Base-by-base conservation (phyloP, 192 early-diverging fungal genomes). In the Coemansia sp. region DNA sequence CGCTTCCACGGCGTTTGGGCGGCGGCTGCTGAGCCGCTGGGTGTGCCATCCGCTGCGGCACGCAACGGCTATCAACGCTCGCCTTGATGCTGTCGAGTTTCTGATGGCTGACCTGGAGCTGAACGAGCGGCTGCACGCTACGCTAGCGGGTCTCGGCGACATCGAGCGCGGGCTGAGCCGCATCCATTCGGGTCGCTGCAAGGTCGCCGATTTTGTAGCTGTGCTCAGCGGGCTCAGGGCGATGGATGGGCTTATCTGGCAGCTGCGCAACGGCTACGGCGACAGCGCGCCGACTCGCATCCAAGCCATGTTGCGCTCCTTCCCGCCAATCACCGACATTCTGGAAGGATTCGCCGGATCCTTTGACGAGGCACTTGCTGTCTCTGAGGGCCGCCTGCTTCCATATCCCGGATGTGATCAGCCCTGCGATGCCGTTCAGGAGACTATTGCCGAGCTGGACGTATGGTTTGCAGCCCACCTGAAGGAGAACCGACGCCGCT, bases 1-100 rank as follows among this genome's bases (percentile, higher is more conserved):
- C 46, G 92, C 92, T 55, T 78, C 86, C 12, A 92, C 96, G 8
- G 91, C 98, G 20, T 95, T 98, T 77, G 98, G 97, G 7, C 93
- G 91, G 49, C 87, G 92, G 9, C 71, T 89, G 41, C 89, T 95
- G 57, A 81, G 86, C 24, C 83, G 83, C 51, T 98, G 97, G 97
- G 61, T 92, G 5, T 96, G 94, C 70, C 94, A 98, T 69, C 97
- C 97, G 15, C 72, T 97, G 38, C 79, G 91, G 4, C 82, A 85
- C 2, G 69, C 77, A 6, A 60, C 67, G 0, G 91, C 83, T 1
- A 98, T 99, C 58, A 89, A 93, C 48, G 89, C 87, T 1, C 86
- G 96, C 8, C 82, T 95, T n/a, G 92, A 99, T 65, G 93, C 90
- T 1, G 86, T 96, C 3, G 95, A 98, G 36, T 95, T 93, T 68